Conservation (phyloP, 805 yeast species). For the Metschnikowia santaceciliae region DNA sequence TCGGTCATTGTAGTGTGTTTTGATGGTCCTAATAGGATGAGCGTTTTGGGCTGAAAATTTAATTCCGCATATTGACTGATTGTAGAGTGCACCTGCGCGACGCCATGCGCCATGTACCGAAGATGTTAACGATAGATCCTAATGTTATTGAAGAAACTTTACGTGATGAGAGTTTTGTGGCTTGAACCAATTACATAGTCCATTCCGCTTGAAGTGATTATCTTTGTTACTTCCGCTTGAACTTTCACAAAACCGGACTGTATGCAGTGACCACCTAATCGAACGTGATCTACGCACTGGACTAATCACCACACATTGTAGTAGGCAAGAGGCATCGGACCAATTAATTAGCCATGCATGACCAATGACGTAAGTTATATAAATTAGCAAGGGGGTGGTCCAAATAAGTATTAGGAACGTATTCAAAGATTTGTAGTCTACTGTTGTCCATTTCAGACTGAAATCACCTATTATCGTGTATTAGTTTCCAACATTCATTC, state of each 20-base stretch:
- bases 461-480: not conserved
- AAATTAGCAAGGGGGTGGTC: not conserved
- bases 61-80: conserved; percentile 1
- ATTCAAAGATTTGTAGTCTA: not conserved
- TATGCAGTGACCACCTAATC: not conserved
- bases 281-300: conserved; percentile 1
- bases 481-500: not conserved
- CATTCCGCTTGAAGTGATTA: not conserved
- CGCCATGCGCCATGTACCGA: not conserved
- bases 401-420: no score
- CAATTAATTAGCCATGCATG: no score
- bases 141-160: not conserved
- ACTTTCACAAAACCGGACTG: not conserved
- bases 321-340: no score
- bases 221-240: not conserved
- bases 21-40: not conserved
- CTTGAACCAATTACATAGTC: not conserved
- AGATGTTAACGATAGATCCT: not conserved
- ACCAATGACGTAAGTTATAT: no score
- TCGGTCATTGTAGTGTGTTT: conserved; percentile 1
- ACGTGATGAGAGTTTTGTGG: not conserved
- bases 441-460: not conserved
- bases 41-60: not conserved
- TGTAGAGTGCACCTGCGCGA: conserved; percentile 1
- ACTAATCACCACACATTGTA: not conserved